A percentile compares a stretch with the other conserved stretches of the same genome.
phyloP scores from a whole-genome alignment of 2,329 filamentous ascomycete genomes.

The Arthroderma sp. region DNA sequence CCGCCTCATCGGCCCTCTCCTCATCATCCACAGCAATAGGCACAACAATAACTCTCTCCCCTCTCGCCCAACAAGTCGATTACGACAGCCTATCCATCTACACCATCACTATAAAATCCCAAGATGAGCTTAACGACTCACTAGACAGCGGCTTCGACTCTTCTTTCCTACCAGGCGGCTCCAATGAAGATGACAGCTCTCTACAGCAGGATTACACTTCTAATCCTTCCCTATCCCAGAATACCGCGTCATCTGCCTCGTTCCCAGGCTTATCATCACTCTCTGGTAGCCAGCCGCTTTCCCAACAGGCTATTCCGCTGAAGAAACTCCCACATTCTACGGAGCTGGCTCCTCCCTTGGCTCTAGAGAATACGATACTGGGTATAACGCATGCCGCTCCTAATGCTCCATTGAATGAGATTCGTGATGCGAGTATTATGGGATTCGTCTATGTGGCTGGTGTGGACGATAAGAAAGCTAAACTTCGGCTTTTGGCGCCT shows the following conservation, averaged over 20 bases:
- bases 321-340: constrained; percentile 48
- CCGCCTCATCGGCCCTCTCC: constrained; percentile 22
- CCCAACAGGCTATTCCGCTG: constrained; percentile 26
- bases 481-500: constrained; percentile 69
- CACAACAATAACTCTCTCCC: constrained; percentile 60
- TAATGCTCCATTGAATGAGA: constrained; percentile 55
- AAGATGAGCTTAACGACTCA: constrained; percentile 27
- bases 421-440: constrained; percentile 72
- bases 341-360: constrained; percentile 34
- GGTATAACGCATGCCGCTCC: constrained; percentile 68
- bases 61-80: constrained; percentile 73
- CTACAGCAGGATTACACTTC: constrained; percentile 4
- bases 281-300: constrained; percentile 11
- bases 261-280: constrained; percentile 12
- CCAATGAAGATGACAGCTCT: constrained; percentile 13
- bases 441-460: constrained; percentile 89
- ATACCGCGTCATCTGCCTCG: constrained; percentile 2
- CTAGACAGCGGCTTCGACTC: constrained; percentile 20
- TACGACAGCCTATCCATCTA: constrained; percentile 65
- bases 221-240: constrained; percentile 9
- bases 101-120: constrained; percentile 46
- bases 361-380: constrained; percentile 66
- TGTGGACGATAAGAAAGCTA: constrained; percentile 71
- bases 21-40: constrained; percentile 22
- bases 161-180: constrained; percentile 24